These are phyloP conservation scores for Uronychia setigera DNA, from an alignment of 73 alveolate genomes.

Conservation along the genomic window DNA sequence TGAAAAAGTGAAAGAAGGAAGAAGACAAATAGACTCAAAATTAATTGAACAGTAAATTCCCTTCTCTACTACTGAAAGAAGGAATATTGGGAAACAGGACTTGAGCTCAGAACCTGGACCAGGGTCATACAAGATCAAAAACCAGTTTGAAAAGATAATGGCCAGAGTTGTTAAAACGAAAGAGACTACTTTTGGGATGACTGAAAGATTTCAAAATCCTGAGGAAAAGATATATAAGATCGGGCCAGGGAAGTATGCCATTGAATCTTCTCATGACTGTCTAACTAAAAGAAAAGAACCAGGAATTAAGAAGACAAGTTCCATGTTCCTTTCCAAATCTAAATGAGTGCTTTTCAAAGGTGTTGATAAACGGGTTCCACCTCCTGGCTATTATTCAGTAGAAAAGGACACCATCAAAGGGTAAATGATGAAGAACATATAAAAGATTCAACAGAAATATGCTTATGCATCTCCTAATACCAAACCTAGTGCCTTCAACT, in stretches of 20 bases:
- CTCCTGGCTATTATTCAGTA: slow-evolving; percentile 45
- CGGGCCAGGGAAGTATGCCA: slow-evolving; percentile 76
- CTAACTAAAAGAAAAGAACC: slow-evolving; percentile 32
- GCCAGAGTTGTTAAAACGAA: slow-evolving; percentile 16
- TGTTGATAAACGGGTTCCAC: slow-evolving; percentile 6
- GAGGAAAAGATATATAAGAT: slow-evolving; percentile 35
- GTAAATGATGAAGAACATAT: slow-evolving; percentile 19
- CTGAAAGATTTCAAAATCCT: slow-evolving; percentile 49
- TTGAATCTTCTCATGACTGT: slow-evolving; percentile 14
- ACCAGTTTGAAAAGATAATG: slow-evolving; percentile 19
- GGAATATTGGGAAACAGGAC: not conserved
- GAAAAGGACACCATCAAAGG: slow-evolving; percentile 44
- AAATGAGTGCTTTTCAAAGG: slow-evolving; percentile 32
- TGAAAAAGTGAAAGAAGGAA: not conserved
- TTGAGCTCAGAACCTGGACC: slow-evolving; percentile 51
- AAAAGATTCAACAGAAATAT: not conserved
- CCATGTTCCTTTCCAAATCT: slow-evolving; percentile 55
- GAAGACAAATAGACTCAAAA: not conserved
- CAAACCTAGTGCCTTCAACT: not conserved
- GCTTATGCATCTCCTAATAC: not conserved
- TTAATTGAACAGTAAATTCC: slow-evolving; percentile 10
- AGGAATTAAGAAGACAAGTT: slow-evolving; percentile 53
- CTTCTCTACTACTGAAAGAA: slow-evolving; percentile 4
- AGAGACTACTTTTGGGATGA: slow-evolving; percentile 58
- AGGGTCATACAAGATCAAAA: slow-evolving; percentile 28